Percentiles rank a stretch among this genome's conserved stretches.
These are phyloP conservation scores for Uronychia binucleata DNA, from an alignment of 73 alveolate species.

Conservation along the genomic window DNA sequence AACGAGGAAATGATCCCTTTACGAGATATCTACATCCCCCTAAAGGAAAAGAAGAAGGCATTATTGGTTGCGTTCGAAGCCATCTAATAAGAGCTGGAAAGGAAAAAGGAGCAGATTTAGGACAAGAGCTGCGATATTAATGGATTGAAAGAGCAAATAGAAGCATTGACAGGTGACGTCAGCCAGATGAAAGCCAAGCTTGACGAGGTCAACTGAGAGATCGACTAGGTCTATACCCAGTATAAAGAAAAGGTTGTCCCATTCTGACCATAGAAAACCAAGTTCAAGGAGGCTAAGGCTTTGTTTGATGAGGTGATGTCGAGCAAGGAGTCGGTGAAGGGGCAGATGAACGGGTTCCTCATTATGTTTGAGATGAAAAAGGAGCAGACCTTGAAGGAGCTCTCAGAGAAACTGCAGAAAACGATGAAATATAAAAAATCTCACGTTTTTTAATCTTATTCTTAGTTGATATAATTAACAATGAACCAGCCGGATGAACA, in stretches of 20 bases:
- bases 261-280: neutral
- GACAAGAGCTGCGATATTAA: neutral
- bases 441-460: too few species aligned
- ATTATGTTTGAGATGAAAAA: conserved; percentile 59
- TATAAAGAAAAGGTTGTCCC: neutral
- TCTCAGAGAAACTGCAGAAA: conserved; percentile 29
- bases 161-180: neutral
- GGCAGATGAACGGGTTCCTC: conserved; percentile 54
- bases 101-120: neutral
- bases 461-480: too few species aligned
- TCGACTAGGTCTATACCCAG: neutral
- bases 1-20: neutral
- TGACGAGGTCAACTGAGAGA: neutral
- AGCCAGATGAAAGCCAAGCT: neutral
- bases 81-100: neutral
- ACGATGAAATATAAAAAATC: too few species aligned
- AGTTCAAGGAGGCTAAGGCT: neutral
- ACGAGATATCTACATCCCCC: neutral
- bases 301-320: conserved; percentile 25
- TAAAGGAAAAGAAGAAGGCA: neutral
- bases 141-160: neutral
- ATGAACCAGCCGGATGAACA: too few species aligned
- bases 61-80: neutral
- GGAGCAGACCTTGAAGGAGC: conserved; percentile 59
- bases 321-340: conserved; percentile 38